Evolutionary conservation across 2,329 filamentous ascomycete genomes (phyloP), one percentile per base, ranked within the genome.

Genomic region (Cylindrodendrum hubeiense): DNA sequence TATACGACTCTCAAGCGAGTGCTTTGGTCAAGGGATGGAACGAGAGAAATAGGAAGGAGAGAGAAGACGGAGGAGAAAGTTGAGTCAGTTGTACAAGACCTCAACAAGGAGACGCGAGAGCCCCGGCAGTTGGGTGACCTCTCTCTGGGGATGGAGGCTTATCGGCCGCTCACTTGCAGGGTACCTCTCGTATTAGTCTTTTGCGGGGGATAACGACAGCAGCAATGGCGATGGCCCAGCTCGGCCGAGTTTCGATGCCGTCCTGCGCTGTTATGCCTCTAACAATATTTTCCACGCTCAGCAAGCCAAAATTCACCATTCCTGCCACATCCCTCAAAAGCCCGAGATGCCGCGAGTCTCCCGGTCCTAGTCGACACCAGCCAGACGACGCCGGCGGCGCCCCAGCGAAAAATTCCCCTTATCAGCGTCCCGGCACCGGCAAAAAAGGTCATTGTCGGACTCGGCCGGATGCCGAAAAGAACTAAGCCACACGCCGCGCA

Each of bases 381-480:
- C 33, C 13, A 46, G 30, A 43, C 41, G 41, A 43, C 49, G 60
- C 60, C 60, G 60, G 30, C 60, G 60, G 54, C 60, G 49, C 54
- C 53, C 13, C 39, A 26, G 26, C n/a, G 12, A 50, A 37, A 39
- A 58, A 50, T 15, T 7, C 3, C 43, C 33, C 67, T 65, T 71
- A 67, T 69, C 59, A 65, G 54, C 46, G 46, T 21, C 41, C 49
- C 49, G 64, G 19, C 47, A n/a, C 69, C 66, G 67, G 56, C 37
- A 55, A 34, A 50, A 56, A 46, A 55, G 55, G 55, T 46, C 56
- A 13, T 63, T 53, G 57, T 72, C 72, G 72, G 72, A 74, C 66
- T 43, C 71, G 60, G 72, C 69, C 72, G 71, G 55, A 41, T 57
- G 46, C 73, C 72, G 71, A 65, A 24, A 43, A 10, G 47, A 26